A percentile compares a stretch with the other conserved stretches of the same genome.
phyloP scores from a whole-genome alignment of 2,329 filamentous ascomycete genomes.

The Colletotrichum acutatum region DNA sequence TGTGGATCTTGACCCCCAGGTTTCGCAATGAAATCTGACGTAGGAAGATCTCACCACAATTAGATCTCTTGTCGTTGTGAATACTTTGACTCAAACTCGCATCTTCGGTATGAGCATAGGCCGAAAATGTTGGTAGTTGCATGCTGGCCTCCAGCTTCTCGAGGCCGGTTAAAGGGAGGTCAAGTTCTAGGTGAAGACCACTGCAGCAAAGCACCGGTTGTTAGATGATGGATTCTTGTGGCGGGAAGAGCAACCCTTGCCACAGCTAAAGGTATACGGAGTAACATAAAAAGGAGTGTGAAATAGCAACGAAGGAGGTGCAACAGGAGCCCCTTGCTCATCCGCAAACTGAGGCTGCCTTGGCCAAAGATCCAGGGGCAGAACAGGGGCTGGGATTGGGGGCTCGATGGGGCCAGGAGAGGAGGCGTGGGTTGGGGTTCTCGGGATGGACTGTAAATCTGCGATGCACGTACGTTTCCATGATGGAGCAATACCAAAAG shows the following conservation, averaged over 20 bases:
- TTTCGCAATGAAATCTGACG: slow-evolving; percentile 68
- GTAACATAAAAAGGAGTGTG: neutral
- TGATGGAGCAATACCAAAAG: slow-evolving; percentile 68
- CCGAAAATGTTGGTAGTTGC: slow-evolving; percentile 41
- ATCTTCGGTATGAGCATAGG: neutral
- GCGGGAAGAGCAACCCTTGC: neutral
- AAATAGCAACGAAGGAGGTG: neutral
- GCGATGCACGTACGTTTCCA: slow-evolving; percentile 57
- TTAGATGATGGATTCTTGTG: slow-evolving; percentile 17
- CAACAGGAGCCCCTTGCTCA: neutral
- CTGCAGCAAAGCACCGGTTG: slow-evolving; percentile 44
- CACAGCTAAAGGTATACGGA: neutral
- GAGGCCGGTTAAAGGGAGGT: slow-evolving; percentile 66
- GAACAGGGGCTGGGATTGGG: slow-evolving; percentile 15
- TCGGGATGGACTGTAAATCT: neutral
- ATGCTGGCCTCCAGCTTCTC: slow-evolving; percentile 63
- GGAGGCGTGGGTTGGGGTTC: neutral
- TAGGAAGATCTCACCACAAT: slow-evolving; percentile 68
- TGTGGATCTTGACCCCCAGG: slow-evolving; percentile 64
- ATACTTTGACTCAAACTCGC: neutral
- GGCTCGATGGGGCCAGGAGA: neutral
- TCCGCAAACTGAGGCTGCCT: neutral
- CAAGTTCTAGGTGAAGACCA: slow-evolving; percentile 67
- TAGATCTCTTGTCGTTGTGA: slow-evolving; percentile 57
- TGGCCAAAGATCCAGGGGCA: neutral